phyloP scores from a whole-genome alignment of 306 rosid species.

The Gastrolobium villosum region DNA sequence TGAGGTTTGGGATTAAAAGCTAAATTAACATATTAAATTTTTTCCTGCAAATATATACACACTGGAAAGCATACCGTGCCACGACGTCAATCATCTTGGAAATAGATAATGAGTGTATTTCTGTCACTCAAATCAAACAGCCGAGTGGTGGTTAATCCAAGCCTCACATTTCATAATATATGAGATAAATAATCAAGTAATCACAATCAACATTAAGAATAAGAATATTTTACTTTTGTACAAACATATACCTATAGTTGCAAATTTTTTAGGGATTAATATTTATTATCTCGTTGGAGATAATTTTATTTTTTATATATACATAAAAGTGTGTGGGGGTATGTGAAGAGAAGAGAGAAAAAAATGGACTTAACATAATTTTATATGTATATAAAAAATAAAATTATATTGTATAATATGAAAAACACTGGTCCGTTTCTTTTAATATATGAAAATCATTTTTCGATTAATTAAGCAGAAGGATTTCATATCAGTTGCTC shows the following conservation, averaged over 20 bases:
- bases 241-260: slow-evolving; percentile 7
- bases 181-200: slow-evolving; percentile 2
- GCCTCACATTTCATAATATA: background rate
- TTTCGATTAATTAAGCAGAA: background rate
- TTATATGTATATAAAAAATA: too few species aligned
- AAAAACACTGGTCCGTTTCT: background rate
- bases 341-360: too few species aligned
- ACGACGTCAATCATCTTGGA: background rate
- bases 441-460: slow-evolving; percentile 28
- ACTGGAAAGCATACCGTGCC: slow-evolving; percentile 44
- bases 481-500: slow-evolving; percentile 18
- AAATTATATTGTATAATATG: too few species aligned
- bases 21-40: too few species aligned
- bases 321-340: too few species aligned
- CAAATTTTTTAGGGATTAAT: background rate
- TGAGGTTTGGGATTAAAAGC: slow-evolving; percentile 29
- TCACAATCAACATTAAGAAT: slow-evolving; percentile 21
- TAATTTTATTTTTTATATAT: too few species aligned
- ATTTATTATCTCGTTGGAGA: too few species aligned
- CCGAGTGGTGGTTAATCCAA: slow-evolving; percentile 21
- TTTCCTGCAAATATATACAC: slow-evolving; percentile 27
- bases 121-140: slow-evolving; percentile 9
- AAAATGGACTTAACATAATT: too few species aligned
- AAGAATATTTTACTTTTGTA: background rate
- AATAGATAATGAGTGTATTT: background rate